Evolutionary conservation across 2,329 filamentous ascomycete species (phyloP).

Genomic region (Neonectria hederae): DNA sequence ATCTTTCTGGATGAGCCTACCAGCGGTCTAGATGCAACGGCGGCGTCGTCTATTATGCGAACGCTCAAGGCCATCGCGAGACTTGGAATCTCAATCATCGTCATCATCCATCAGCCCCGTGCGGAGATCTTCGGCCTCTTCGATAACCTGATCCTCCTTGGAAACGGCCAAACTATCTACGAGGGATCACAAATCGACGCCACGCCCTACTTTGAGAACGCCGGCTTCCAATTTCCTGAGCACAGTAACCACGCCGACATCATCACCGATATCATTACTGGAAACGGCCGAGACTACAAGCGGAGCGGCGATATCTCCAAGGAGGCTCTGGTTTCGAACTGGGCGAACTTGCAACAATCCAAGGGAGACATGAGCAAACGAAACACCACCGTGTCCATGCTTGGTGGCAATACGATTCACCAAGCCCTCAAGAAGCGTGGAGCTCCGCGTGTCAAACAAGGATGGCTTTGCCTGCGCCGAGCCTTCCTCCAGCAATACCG

Average conservation of each 20-base stretch:
- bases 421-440: constrained; percentile 60
- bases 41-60: constrained; percentile 64
- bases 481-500: constrained; percentile 67
- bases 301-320: constrained; percentile 56
- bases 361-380: constrained; percentile 25
- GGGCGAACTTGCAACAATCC: constrained; percentile 48
- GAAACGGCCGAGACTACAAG: constrained; percentile 63
- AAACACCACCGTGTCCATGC: constrained; percentile 35
- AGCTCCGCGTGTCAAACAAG: constrained; percentile 58
- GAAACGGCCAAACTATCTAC: constrained; percentile 65
- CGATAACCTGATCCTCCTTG: constrained; percentile 65
- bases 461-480: constrained; percentile 61
- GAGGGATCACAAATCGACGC: constrained; percentile 57
- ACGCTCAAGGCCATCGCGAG: constrained; percentile 63
- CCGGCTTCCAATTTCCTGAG: constrained; percentile 61
- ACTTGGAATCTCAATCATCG: constrained; percentile 65
- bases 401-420: constrained; percentile 49
- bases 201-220: constrained; percentile 59
- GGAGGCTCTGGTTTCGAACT: constrained; percentile 60
- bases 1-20: constrained; percentile 65
- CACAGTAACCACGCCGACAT: constrained; percentile 65
- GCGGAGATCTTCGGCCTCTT: constrained; percentile 67
- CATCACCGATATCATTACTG: constrained; percentile 70
- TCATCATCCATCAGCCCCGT: constrained; percentile 69
- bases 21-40: constrained; percentile 63